Percentiles rank a stretch among this genome's conserved stretches.
These are phyloP conservation scores for Cystofilobasidium ferigula DNA, from an alignment of 768 basidiomycete species.

Conservation along the genomic window DNA sequence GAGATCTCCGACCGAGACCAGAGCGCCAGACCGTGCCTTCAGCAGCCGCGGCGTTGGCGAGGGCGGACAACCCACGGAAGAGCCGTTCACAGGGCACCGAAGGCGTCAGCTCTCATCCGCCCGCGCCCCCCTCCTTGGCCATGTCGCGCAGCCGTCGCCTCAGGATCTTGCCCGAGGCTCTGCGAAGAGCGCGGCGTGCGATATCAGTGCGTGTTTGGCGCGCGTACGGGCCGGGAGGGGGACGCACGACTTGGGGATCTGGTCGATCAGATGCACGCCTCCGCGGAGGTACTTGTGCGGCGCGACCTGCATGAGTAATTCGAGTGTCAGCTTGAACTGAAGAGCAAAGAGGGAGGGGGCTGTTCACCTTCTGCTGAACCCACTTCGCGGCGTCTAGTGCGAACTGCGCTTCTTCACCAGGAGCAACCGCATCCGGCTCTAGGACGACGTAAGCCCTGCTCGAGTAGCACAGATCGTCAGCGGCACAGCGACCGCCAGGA, in stretches of 20 bases:
- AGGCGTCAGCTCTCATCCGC: too few species aligned
- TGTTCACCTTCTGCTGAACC: slow-evolving; percentile 56
- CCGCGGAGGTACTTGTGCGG: slow-evolving; percentile 70
- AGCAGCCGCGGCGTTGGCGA: too few species aligned
- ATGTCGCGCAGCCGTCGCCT: slow-evolving; percentile 61
- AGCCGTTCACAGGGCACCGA: too few species aligned
- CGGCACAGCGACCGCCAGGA: not conserved
- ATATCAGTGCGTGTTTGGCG: too few species aligned
- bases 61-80: too few species aligned
- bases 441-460: slow-evolving; percentile 40
- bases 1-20: too few species aligned
- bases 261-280: slow-evolving; percentile 50
- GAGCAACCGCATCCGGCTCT: slow-evolving; percentile 27
- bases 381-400: slow-evolving; percentile 51
- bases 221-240: too few species aligned
- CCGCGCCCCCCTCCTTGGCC: slow-evolving; percentile 46
- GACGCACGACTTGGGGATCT: slow-evolving; percentile 57
- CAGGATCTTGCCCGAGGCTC: slow-evolving; percentile 78
- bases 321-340: too few species aligned
- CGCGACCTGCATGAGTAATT: slow-evolving; percentile 25
- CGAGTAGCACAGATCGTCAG: not conserved
- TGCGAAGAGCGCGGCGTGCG: slow-evolving; percentile 31
- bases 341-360: not conserved
- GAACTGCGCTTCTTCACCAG: slow-evolving; percentile 43
- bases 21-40: too few species aligned